Evolutionary conservation across 805 yeast species (phyloP).

Genomic region (Ogataea thermomethanolica): DNA sequence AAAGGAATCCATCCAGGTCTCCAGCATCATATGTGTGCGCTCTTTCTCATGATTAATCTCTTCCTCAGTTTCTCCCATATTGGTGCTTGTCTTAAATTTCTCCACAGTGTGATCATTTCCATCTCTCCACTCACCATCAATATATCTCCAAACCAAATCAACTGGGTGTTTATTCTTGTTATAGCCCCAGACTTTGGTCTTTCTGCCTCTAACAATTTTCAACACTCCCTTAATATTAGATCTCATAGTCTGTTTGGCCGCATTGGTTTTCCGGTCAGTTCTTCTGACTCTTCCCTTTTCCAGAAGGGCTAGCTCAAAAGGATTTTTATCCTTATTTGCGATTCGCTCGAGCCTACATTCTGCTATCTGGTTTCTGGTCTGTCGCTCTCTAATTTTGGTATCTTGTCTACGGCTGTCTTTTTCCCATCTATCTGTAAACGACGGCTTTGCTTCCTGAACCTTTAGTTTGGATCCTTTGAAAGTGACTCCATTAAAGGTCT

Average conservation of each 20-base stretch:
- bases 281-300: slow-evolving; percentile 58
- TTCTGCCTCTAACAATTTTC: slow-evolving; percentile 55
- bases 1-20: slow-evolving; percentile 43
- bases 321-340: slow-evolving; percentile 40
- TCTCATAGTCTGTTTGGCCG: slow-evolving; percentile 61
- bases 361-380: slow-evolving; percentile 34
- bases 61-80: slow-evolving; percentile 21
- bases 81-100: slow-evolving; percentile 27
- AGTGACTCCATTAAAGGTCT: slow-evolving; percentile 63
- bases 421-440: slow-evolving; percentile 45
- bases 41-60: slow-evolving; percentile 35
- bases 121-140: slow-evolving; percentile 72
- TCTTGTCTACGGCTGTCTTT: slow-evolving; percentile 43
- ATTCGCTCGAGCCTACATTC: slow-evolving; percentile 39
- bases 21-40: slow-evolving; percentile 45
- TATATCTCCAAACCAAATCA: slow-evolving; percentile 62
- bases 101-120: slow-evolving; percentile 80
- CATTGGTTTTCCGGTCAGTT: slow-evolving; percentile 45
- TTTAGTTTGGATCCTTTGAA: slow-evolving; percentile 71
- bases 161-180: slow-evolving; percentile 60
- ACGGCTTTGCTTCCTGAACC: slow-evolving; percentile 60
- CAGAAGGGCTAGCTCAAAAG: slow-evolving; percentile 25
- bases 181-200: slow-evolving; percentile 88
- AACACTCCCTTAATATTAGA: slow-evolving; percentile 54
- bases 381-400: slow-evolving; percentile 25